Evolutionary conservation across 257 asterid genomes (phyloP), one percentile per base, ranked within the genome.

Genomic region (Paulownia fortunei): DNA sequence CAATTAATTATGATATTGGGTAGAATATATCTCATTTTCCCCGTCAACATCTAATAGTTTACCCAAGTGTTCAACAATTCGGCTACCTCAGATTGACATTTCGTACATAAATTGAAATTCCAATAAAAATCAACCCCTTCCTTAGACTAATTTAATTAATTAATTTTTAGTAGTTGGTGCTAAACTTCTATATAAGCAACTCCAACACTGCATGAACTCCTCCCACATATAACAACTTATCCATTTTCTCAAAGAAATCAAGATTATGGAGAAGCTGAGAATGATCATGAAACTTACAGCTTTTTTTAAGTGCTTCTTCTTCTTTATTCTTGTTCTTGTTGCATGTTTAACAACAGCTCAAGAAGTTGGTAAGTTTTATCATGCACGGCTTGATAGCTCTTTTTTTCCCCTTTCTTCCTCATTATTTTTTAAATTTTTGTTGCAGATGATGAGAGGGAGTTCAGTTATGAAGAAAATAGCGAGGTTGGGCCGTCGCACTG

Each of bases 401-500:
- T n/a, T n/a, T n/a, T n/a, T n/a, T n/a, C n/a, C 44, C 4, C 6
- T 39, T 15, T 60, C 8, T 27, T 27, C n/a, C 16, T 4, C 1
- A 11, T 7, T 30, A 16, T 21, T 34, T 37, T 19, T n/a, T 6
- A 16, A 37, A 23, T 30, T 1, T 4, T 69, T 55, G 6, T 8
- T 52, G 59, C 63, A 92, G 96, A 89, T 1, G 87, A 90, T 67
- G 94, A 92, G 70, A 79, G 84, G 0, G 92, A 81, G 55, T 90
- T 90, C 54, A 89, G 91, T 61, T 92, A 90, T 49, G 82, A 79
- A 0, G 73, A 18, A 41, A 72, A 76, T 0, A 90, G 91, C 49
- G 83, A 82, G 2, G 74, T 5, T 0, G 97, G 97, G 56, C 96
- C 94, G 0, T 21, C 80, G 0, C 74, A 89, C 41, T 92, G 97